A percentile compares a stretch with the other conserved stretches of the same genome.
Conservation (phyloP, 192 early-diverging fungal genomes). For the Linnemannia exigua region DNA sequence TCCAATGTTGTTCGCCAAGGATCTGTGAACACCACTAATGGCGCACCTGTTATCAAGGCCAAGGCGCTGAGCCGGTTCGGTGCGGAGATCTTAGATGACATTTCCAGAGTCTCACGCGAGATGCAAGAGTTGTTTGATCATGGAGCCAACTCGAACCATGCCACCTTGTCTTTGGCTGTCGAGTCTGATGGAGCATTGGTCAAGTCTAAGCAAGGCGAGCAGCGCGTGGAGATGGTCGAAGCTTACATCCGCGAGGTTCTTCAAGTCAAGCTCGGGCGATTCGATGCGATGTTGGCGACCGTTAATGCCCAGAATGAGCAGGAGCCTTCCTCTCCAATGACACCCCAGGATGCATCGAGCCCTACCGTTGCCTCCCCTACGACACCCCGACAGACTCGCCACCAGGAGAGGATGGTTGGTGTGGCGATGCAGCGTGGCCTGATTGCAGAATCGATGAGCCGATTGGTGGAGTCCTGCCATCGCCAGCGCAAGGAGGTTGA, state of each 20-base stretch:
- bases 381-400: constrained; percentile 18
- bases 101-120: constrained; percentile 36
- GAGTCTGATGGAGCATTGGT: constrained; percentile 41
- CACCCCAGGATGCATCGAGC: constrained; percentile 5
- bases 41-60: constrained; percentile 25
- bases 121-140: constrained; percentile 52
- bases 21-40: not conserved
- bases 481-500: constrained; percentile 41
- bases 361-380: not conserved
- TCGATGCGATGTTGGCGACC: constrained; percentile 32
- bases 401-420: constrained; percentile 50
- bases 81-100: constrained; percentile 48
- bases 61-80: constrained; percentile 45
- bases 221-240: constrained; percentile 33
- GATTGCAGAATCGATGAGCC: constrained; percentile 44
- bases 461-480: constrained; percentile 40
- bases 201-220: constrained; percentile 40
- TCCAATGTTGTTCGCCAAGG: constrained; percentile 11
- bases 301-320: constrained; percentile 34
- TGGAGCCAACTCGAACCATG: constrained; percentile 15
- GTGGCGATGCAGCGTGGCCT: constrained; percentile 52
- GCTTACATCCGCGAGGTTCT: constrained; percentile 36
- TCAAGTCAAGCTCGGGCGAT: constrained; percentile 30
- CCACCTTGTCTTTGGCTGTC: constrained; percentile 30
- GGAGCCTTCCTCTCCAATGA: not conserved